Evolutionary conservation across 2,329 filamentous ascomycete species (phyloP), one percentile per base, ranked within the genome.

Genomic region (Ambrosiella cleistominuta): DNA sequence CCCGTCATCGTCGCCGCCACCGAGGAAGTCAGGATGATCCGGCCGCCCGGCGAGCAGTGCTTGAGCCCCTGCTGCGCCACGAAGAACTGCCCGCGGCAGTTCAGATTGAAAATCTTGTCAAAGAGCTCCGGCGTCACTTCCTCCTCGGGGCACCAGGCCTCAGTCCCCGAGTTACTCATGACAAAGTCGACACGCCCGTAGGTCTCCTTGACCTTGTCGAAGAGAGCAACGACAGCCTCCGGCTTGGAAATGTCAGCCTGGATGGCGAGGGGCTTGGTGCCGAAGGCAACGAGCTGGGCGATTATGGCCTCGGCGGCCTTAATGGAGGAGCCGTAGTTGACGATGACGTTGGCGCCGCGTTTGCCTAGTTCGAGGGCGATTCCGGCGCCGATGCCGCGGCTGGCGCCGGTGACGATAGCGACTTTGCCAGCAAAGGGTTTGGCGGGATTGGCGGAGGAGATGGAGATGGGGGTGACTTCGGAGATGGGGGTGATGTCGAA

Each of bases 61-160:
- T 83, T 83, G 70, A 85, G 84, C 6, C 80, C 85, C 60, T 85
- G 81, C 71, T 87, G 83, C 17, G 83, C 85, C 56, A 88, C 83
- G 68, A 88, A 88, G 74, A 88, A 88, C 70, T 88, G 82, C 52
- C 81, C 83, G 45, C 81, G 75, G 61, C 80, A 76, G 72, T 86
- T 86, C 65, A 86, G 74, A 72, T 80, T 80, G 72, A 86, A 86
- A 63, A 86, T 81, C 64, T 81, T 75, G 70, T 86, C 82, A 70
- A 80, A 86, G 63, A 85, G 82, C 71, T 83, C 82, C 67, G 81
- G 78, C 3, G 79, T 78, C 40, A 86, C 81, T 62, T 85, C 81
- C 66, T 82, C 78, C 63, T 83, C 81, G 68, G 81, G 77, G 66
- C 82, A 82, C 80, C 82, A 86, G 59, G 76, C 77, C 72, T 86